Evolutionary conservation across 176 grass and related monocot species (phyloP).

Genomic region (Bromus sterilis): DNA sequence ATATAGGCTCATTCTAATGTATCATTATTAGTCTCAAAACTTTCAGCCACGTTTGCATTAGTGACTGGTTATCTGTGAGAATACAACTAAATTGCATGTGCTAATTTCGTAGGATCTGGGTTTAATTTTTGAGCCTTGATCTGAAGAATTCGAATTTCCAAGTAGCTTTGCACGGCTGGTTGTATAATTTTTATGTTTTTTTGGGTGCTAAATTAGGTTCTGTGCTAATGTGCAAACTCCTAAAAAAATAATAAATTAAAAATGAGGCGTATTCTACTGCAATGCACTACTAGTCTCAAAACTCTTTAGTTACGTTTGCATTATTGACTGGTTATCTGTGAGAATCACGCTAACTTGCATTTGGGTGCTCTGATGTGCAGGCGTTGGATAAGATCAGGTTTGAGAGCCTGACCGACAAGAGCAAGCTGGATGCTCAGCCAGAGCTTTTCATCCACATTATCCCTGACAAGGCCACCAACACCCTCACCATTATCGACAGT

Average conservation of each 20-base stretch:
- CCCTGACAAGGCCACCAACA: conserved; percentile 84
- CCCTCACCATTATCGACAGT: conserved; percentile 69
- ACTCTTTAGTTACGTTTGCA: not conserved
- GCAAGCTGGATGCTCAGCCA: conserved; percentile 93
- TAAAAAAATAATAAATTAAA: no score
- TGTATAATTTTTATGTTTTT: no score
- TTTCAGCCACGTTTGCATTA: no score
- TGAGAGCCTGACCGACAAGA: conserved; percentile 93
- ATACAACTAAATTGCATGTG: no score
- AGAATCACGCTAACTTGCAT: not conserved
- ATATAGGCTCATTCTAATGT: not conserved
- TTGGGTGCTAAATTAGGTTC: no score
- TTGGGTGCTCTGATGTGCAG: conserved; percentile 16
- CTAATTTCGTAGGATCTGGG: no score
- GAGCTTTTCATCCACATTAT: conserved; percentile 93
- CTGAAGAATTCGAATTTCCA: no score
- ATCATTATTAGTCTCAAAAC: no score
- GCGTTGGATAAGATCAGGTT: conserved; percentile 98
- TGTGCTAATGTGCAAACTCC: no score
- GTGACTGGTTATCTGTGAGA: no score
- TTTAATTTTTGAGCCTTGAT: no score
- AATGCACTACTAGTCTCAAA: not conserved
- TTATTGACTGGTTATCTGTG: not conserved
- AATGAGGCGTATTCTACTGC: not conserved
- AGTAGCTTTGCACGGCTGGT: no score